Conservation (phyloP, 225 moss, liverwort and hornwort genomes). For the Physcomitrium patens region DNA sequence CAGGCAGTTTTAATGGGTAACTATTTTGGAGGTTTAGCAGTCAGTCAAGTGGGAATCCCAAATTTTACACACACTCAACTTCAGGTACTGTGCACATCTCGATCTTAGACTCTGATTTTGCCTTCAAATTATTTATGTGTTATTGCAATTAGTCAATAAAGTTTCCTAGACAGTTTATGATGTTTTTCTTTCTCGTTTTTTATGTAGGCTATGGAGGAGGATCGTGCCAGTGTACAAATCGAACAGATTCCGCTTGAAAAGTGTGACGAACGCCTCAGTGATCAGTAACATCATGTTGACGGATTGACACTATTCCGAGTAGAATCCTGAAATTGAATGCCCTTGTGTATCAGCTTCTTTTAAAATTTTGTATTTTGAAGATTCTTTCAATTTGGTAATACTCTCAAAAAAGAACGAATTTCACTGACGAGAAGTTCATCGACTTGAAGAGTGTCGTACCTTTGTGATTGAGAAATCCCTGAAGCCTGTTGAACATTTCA, state of each 20-base stretch:
- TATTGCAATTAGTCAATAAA: neutral
- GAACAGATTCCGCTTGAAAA: constrained; percentile 52
- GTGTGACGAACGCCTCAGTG: constrained; percentile 35
- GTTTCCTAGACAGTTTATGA: constrained; percentile 18
- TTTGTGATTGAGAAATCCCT: constrained; percentile 8
- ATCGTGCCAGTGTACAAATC: constrained; percentile 45
- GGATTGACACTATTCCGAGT: constrained; percentile 16
- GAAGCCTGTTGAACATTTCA: constrained; percentile 20
- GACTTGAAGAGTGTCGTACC: constrained; percentile 14
- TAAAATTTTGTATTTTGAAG: constrained; percentile 34
- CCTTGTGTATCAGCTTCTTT: constrained; percentile 34
- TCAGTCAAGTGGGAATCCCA: constrained; percentile 90
- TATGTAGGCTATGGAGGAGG: constrained; percentile 59
- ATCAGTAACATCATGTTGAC: constrained; percentile 36
- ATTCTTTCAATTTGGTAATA: constrained; percentile 37
- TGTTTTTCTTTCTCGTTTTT: constrained; percentile 15
- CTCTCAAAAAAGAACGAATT: constrained; percentile 25
- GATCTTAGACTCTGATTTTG: neutral
- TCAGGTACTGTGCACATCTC: constrained; percentile 77
- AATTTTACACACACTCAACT: constrained; percentile 73
- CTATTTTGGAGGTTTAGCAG: constrained; percentile 93
- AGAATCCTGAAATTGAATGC: constrained; percentile 24
- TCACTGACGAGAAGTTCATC: neutral
- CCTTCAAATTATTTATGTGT: neutral
- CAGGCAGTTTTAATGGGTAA: constrained; percentile 94